phyloP scores from a whole-genome alignment of 2,329 filamentous ascomycete genomes.

The Trichoderma simmonsii region DNA sequence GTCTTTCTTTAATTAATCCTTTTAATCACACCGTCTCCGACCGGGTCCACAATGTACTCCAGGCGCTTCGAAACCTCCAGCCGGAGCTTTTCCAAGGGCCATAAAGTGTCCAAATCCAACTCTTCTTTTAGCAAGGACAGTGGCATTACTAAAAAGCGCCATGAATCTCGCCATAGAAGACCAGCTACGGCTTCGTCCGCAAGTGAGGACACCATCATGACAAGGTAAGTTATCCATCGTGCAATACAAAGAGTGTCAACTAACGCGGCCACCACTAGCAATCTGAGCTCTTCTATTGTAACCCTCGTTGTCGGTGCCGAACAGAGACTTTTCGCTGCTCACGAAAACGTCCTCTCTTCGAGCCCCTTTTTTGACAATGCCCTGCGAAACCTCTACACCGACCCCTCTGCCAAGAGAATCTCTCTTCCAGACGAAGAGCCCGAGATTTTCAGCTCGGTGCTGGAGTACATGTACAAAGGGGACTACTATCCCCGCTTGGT shows the following conservation, averaged over 20 bases:
- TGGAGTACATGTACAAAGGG: conserved; percentile 91
- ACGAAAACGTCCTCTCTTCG: conserved; percentile 76
- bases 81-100: conserved; percentile 53
- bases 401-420: conserved; percentile 59
- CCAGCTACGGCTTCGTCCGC: conserved; percentile 46
- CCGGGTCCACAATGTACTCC: conserved; percentile 42
- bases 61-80: conserved; percentile 44
- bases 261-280: conserved; percentile 37
- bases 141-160: conserved; percentile 53
- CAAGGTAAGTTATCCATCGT: conserved; percentile 40
- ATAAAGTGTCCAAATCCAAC: conserved; percentile 47
- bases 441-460: conserved; percentile 83
- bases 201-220: conserved; percentile 40
- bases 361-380: conserved; percentile 69
- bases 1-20: not conserved
- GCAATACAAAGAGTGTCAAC: no score
- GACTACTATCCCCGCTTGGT: conserved; percentile 84
- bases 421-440: conserved; percentile 81
- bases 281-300: conserved; percentile 65
- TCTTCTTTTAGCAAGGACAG: conserved; percentile 44
- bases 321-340: conserved; percentile 84
- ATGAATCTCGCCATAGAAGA: conserved; percentile 48
- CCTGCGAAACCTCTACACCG: conserved; percentile 36
- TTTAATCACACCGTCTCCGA: not conserved
- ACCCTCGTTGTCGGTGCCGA: conserved; percentile 78